Evolutionary conservation across 768 basidiomycete species (phyloP).

Genomic region (Suillus decipiens): DNA sequence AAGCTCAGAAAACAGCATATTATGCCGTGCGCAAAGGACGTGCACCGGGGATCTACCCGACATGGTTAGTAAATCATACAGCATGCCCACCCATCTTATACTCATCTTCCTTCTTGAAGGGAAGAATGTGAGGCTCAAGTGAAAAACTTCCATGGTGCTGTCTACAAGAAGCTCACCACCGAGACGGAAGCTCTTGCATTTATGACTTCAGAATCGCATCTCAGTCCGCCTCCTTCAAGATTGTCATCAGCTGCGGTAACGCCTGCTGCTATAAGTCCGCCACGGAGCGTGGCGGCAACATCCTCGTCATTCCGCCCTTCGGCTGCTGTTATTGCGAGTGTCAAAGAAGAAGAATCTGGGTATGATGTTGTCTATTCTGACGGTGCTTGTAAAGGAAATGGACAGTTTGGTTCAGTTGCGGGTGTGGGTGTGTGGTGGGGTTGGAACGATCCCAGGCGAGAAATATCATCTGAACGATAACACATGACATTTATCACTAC

Average conservation of each 20-base stretch:
- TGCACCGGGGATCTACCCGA: constrained; percentile 61
- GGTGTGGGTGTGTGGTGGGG: constrained; percentile 95
- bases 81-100: background rate
- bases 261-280: background rate
- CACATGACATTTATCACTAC: background rate
- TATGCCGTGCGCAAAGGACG: constrained; percentile 77
- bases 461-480: background rate
- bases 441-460: constrained; percentile 58
- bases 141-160: constrained; percentile 60
- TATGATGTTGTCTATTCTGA: constrained; percentile 76
- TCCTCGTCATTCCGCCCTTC: background rate
- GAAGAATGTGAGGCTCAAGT: constrained; percentile 69
- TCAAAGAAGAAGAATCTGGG: constrained; percentile 27
- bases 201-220: constrained; percentile 36
- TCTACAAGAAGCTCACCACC: constrained; percentile 67
- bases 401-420: constrained; percentile 61
- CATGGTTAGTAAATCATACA: constrained; percentile 55
- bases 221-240: constrained; percentile 11
- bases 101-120: constrained; percentile 43
- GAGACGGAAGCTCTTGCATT: constrained; percentile 61
- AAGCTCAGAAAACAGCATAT: constrained; percentile 47
- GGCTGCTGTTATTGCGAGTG: constrained; percentile 9
- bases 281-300: background rate
- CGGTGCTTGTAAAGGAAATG: constrained; percentile 87
- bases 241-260: constrained; percentile 33